Evolutionary conservation across 2,329 filamentous ascomycete species (phyloP), one percentile per base, ranked within the genome.

Genomic region (Juglanconis sp.): DNA sequence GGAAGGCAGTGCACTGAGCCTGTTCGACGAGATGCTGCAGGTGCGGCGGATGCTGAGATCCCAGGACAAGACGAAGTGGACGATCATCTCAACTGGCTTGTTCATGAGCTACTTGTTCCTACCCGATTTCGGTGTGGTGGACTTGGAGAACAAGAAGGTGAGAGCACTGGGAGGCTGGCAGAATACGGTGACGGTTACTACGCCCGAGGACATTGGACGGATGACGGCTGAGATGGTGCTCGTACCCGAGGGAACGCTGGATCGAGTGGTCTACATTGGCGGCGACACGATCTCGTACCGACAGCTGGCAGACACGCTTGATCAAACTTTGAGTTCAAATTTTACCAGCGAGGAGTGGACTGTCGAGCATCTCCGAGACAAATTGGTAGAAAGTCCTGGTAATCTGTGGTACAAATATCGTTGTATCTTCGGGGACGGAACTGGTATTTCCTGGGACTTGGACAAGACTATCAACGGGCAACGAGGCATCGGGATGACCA

Each of bases 31-130:
- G 76, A 87, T 90, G 73, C 74, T 87, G 0, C 77, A 79, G 56
- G 86, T 89, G 32, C 72, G 87, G 11, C 71, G 73, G 24, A 57
- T 83, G 24, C 72, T 90, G 6, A 72, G 83, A 1, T 70, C 64
- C 0, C 81, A 87, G 67, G 57, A 64, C 0, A 48, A 57, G 7
- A 82, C 81, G 5, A 73, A 76, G 34, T 91, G 88, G 88, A 76
- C 81, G 4, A 81, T 91, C 60, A 76, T 91, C 1, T 86, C 83
- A n/a, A 88, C 86, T 11, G 88, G 88, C 0, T 76, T 91, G 63
- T 91, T 91, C 66, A 88, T 84, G 74, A 87, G 82, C 65, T 91
- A 91, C 67, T 67, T 91, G 17, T 90, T 91, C 66, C 78, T 86
- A 60, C 68, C 74, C 1, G 79, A 71, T 2, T 91, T 89, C 72